Conservation (phyloP, 2,329 filamentous ascomycete species). For the Neodidymelliopsis sp. region DNA sequence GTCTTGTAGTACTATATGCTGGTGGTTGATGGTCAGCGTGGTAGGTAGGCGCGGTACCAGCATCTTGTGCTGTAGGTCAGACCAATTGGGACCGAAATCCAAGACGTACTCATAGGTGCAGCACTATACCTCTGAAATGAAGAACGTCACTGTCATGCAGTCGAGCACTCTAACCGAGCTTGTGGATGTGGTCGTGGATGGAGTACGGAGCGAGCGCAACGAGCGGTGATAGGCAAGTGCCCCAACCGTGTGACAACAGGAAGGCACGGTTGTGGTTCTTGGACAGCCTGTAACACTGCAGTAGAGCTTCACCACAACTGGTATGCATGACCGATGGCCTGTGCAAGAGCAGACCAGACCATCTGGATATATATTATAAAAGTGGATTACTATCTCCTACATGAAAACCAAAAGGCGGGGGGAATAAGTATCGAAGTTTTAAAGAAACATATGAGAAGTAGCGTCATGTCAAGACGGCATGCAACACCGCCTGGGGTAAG, state of each 20-base stretch:
- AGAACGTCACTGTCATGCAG: constrained; percentile 9
- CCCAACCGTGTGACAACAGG: not conserved
- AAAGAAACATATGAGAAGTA: constrained; percentile 51
- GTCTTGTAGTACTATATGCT: too few relatives aligned
- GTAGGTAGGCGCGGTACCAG: too few relatives aligned
- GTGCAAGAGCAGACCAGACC: constrained; percentile 14
- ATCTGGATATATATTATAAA: constrained; percentile 48
- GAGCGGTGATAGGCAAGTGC: not conserved
- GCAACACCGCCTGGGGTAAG: constrained; percentile 37
- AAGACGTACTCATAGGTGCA: too few relatives aligned
- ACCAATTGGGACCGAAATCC: too few relatives aligned
- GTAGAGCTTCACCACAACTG: too few relatives aligned
- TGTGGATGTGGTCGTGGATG: not conserved
- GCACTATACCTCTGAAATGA: too few relatives aligned
- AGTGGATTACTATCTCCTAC: constrained; percentile 52
- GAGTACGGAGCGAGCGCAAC: not conserved
- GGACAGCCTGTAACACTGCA: too few relatives aligned
- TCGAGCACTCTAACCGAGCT: not conserved
- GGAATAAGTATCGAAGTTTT: constrained; percentile 52
- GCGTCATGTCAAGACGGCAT: constrained; percentile 44
- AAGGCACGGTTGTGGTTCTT: not conserved
- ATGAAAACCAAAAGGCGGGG: constrained; percentile 47
- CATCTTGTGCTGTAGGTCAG: too few relatives aligned
- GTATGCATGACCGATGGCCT: too few relatives aligned
- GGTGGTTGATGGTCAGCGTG: too few relatives aligned